These are phyloP conservation scores for Cetraspora pellucida DNA, from an alignment of 192 early-diverging fungal species.

Conservation along the genomic window DNA sequence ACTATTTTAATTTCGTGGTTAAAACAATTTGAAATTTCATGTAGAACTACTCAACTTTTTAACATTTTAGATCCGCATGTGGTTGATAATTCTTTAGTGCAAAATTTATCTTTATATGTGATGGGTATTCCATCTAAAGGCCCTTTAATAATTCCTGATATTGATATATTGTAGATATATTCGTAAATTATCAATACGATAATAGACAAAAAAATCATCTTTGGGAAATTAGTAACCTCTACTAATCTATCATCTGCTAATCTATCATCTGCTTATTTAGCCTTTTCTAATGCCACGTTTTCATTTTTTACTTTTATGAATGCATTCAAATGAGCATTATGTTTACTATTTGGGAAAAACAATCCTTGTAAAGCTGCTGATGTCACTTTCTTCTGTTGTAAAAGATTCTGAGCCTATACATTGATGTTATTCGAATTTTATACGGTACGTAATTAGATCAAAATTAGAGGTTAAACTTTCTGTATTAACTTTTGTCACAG, in stretches of 20 bases:
- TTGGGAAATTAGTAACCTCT: slow-evolving; percentile 29
- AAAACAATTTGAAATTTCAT: not conserved
- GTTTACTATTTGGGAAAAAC: slow-evolving; percentile 40
- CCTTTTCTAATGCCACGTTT: slow-evolving; percentile 29
- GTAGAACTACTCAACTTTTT: slow-evolving; percentile 35
- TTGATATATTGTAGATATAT: not conserved
- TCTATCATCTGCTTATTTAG: slow-evolving; percentile 37
- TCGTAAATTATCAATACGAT: not conserved
- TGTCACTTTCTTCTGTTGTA: slow-evolving; percentile 31
- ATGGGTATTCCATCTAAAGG: slow-evolving; percentile 68
- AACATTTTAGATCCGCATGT: slow-evolving; percentile 81
- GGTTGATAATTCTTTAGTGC: slow-evolving; percentile 58
- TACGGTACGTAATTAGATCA: too few species aligned
- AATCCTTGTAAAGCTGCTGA: slow-evolving; percentile 18
- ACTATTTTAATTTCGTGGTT: not conserved
- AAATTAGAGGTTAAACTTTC: too few species aligned
- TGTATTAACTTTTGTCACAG: too few species aligned
- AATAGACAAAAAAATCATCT: not conserved
- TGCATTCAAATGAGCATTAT: slow-evolving; percentile 48
- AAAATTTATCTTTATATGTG: slow-evolving; percentile 84
- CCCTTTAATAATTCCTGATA: slow-evolving; percentile 33
- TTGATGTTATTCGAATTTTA: too few species aligned
- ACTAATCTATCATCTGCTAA: too few species aligned
- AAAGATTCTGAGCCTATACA: not conserved
- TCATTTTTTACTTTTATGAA: slow-evolving; percentile 45